Percentiles rank a stretch among this genome's conserved stretches.
Evolutionary conservation across 2,329 filamentous ascomycete species (phyloP).

Genomic region (Colletotrichum euphorbiae): DNA sequence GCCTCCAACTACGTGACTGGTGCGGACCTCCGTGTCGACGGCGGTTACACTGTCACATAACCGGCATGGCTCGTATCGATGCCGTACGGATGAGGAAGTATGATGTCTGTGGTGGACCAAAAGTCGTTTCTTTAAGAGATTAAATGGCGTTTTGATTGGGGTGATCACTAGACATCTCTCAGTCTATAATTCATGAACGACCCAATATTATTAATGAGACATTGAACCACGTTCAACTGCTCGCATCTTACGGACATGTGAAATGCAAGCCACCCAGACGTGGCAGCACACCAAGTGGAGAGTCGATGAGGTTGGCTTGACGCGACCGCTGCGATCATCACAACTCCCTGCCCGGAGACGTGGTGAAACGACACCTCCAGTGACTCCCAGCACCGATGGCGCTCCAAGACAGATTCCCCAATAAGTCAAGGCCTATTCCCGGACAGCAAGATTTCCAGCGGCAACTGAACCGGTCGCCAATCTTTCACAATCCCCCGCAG

Average conservation of each 20-base stretch:
- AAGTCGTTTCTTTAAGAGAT: conserved; percentile 3
- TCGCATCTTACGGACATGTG: conserved; percentile 6
- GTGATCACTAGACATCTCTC: background rate
- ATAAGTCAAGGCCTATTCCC: background rate
- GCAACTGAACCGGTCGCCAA: conserved; percentile 8
- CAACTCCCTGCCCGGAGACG: conserved; percentile 4
- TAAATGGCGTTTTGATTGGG: conserved; percentile 5
- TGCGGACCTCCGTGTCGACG: conserved; percentile 84
- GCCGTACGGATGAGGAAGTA: background rate
- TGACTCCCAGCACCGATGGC: background rate
- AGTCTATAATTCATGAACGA: conserved; percentile 18
- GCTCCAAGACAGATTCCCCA: conserved; percentile 2
- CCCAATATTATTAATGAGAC: conserved; percentile 3
- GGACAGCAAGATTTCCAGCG: background rate
- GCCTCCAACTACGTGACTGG: conserved; percentile 78
- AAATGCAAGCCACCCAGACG: background rate
- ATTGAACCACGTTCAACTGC: background rate
- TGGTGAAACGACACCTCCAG: conserved; percentile 10
- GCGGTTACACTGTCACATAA: conserved; percentile 87
- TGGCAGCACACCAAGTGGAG: background rate
- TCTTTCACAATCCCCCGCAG: background rate
- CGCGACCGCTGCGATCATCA: conserved; percentile 5
- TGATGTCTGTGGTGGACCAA: background rate
- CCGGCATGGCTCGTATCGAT: background rate
- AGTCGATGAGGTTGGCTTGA: background rate